Evolutionary conservation across 1,139 yeast genomes (phyloP), one percentile per base, ranked within the genome.

Genomic region (Yamadazyma triangularis): DNA sequence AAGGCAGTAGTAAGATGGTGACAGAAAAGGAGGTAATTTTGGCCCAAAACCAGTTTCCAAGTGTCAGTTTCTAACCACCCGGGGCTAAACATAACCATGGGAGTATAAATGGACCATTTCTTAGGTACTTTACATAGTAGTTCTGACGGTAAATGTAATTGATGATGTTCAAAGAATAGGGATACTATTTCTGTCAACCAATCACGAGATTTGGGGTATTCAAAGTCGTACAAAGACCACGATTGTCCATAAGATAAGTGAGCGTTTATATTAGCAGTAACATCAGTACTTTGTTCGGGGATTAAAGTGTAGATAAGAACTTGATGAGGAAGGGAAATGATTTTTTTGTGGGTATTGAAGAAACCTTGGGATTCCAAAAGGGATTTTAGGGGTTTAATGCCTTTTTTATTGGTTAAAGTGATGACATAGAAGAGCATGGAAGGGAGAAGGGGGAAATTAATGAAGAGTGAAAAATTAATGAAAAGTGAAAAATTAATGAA

Each of bases 21-120:
- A 2, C 27, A 28, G 85, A 85, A 0, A 81, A 43, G 0, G 80
- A 64, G 70, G 77, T 82, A 45, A 73, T 70, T 32, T 59, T 63
- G 2, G 84, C n/a, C n/a, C n/a, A 84, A 12, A 71, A 31, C n/a
- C n/a, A n/a, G n/a, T n/a, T n/a, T n/a, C 80, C 81, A 73, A 11
- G 29, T 30, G 0, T 33, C 39, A 16, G 53, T 34, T 14, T 64
- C 69, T 40, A 68, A 71, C 0, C 75, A 64, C 22, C 60, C 55
- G 23, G 60, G 41, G 27, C 70, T 64, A 33, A 85, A 67, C 13
- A 85, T 58, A 1, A 83, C 54, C 69, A 85, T 53, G 0, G 94
- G 91, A 1, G 79, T 77, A 45, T 85, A 85, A 0, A 81, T 44
- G 0, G 80, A 64, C 70, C 77, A 82, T 45, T 73, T 70, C 32